phyloP scores from a whole-genome alignment of 495 filamentous ascomycete genomes.

The Bryoglossum gracile region DNA sequence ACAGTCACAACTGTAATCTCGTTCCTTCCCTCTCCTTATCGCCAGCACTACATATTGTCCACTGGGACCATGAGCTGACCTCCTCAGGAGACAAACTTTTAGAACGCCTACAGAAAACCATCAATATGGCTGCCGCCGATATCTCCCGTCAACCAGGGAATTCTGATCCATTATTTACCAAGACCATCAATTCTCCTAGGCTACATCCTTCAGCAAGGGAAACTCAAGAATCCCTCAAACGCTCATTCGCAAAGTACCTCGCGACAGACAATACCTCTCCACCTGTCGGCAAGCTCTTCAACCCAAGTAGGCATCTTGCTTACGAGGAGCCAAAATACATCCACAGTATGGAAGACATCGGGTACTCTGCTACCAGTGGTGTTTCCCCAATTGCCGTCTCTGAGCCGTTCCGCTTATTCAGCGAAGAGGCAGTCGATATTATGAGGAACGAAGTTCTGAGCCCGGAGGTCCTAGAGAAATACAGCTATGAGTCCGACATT shows the following conservation, averaged over 20 bases:
- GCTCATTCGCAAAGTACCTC: constrained; percentile 23
- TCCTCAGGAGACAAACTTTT: not conserved
- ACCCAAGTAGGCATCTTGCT: constrained; percentile 21
- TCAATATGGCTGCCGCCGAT: constrained; percentile 22
- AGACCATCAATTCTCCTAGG: constrained; percentile 16
- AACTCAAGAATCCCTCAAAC: constrained; percentile 25
- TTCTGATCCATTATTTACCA: constrained; percentile 13
- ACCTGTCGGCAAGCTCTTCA: constrained; percentile 21
- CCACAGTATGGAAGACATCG: constrained; percentile 27
- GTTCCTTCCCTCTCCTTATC: too few species aligned
- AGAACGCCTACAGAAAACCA: not conserved
- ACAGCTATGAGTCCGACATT: constrained; percentile 55
- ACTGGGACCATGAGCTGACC: not conserved
- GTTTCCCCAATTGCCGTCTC: constrained; percentile 62
- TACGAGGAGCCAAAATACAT: constrained; percentile 20
- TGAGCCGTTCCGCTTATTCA: constrained; percentile 68
- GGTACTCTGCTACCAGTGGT: constrained; percentile 30
- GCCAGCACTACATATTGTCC: too few species aligned
- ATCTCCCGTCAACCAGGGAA: constrained; percentile 12
- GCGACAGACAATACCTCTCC: constrained; percentile 15
- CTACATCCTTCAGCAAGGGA: constrained; percentile 21
- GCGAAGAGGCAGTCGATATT: constrained; percentile 52
- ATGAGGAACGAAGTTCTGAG: constrained; percentile 62
- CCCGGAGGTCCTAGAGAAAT: constrained; percentile 56
- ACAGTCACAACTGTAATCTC: too few species aligned